phyloP scores from a whole-genome alignment of 768 basidiomycete species.

The Lentinula boryana region DNA sequence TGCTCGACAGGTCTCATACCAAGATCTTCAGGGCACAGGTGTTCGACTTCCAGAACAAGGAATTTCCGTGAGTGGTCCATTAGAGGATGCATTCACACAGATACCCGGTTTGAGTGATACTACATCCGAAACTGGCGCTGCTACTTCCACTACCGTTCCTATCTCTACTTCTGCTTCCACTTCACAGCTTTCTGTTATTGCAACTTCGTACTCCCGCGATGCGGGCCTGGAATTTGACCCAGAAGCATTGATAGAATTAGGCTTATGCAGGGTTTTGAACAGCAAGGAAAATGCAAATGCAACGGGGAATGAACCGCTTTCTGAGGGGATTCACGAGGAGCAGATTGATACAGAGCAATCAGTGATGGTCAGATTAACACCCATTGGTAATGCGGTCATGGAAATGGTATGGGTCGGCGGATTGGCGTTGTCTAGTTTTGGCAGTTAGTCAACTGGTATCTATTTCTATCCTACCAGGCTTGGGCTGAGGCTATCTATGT shows the following conservation, averaged over 20 bases:
- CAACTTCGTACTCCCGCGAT: constrained; percentile 33
- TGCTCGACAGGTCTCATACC: constrained; percentile 43
- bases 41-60: constrained; percentile 43
- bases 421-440: constrained; percentile 6
- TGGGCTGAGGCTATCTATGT: background rate
- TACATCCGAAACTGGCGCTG: background rate
- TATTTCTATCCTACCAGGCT: background rate
- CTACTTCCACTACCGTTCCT: background rate
- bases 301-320: background rate
- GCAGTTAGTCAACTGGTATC: background rate
- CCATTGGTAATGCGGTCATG: constrained; percentile 5
- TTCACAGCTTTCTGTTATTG: constrained; percentile 22
- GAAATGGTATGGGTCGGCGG: constrained; percentile 9
- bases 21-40: constrained; percentile 43
- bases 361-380: constrained; percentile 3
- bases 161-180: constrained; percentile 2
- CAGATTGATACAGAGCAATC: background rate
- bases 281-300: background rate
- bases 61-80: constrained; percentile 34
- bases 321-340: background rate
- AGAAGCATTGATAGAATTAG: constrained; percentile 49
- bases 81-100: constrained; percentile 24
- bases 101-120: background rate
- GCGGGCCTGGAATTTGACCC: constrained; percentile 48
- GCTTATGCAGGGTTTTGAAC: constrained; percentile 29